Conservation (phyloP, 495 filamentous ascomycete genomes). For the Penicillium salamii region DNA sequence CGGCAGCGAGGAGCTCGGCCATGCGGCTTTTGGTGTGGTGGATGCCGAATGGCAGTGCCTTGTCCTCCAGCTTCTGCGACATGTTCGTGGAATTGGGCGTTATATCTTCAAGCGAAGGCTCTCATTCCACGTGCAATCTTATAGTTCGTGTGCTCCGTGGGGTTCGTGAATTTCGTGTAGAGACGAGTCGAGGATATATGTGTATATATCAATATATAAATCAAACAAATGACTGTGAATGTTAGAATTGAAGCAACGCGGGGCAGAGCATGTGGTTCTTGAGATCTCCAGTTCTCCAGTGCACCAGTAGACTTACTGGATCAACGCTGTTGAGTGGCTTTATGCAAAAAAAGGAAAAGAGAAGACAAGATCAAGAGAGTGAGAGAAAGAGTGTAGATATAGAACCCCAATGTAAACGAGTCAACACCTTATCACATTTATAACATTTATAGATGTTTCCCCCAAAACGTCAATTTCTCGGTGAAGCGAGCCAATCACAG, state of each 20-base stretch:
- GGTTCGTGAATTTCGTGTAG: not conserved
- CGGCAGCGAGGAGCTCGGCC: constrained; percentile 31
- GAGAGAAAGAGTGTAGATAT: constrained; percentile 1
- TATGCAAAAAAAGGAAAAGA: not conserved
- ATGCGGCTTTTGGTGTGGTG: constrained; percentile 29
- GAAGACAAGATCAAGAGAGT: not conserved
- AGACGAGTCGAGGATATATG: not conserved
- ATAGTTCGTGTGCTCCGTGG: constrained; percentile 1
- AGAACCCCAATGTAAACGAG: not conserved
- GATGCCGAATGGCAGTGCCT: constrained; percentile 26
- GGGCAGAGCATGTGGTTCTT: too few relatives aligned
- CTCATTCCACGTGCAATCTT: constrained; percentile 6
- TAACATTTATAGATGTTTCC: constrained; percentile 23
- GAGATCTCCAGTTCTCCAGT: too few relatives aligned
- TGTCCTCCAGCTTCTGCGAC: constrained; percentile 24
- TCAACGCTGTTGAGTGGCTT: constrained; percentile 1
- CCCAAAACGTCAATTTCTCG: constrained; percentile 14
- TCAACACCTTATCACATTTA: constrained; percentile 20
- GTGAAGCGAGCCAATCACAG: constrained; percentile 19
- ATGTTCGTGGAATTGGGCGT: constrained; percentile 9
- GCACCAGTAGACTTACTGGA: constrained; percentile 24
- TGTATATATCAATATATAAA: too few relatives aligned
- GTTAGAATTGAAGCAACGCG: constrained; percentile 24
- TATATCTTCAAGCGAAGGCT: constrained; percentile 4
- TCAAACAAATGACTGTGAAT: not conserved